Percentiles rank a stretch among this genome's conserved stretches.
Conservation (phyloP, 495 filamentous ascomycete species). For the Penicillium lagena region DNA sequence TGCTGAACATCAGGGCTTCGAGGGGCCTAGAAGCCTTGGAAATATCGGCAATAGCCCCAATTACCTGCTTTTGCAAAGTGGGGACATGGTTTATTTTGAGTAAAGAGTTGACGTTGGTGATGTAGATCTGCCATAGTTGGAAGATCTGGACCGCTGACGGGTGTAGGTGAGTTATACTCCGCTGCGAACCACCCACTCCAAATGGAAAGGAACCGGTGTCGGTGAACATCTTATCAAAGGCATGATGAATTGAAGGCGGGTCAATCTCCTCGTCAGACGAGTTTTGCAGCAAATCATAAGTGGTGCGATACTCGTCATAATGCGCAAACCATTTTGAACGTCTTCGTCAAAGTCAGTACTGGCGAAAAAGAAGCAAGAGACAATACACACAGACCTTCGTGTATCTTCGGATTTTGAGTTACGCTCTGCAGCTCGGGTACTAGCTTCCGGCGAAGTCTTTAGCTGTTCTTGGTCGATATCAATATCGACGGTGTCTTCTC, state of each 20-base stretch:
- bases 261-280: constrained; percentile 58
- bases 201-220: constrained; percentile 54
- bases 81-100: constrained; percentile 44
- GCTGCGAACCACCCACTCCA: constrained; percentile 41
- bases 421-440: not conserved
- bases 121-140: constrained; percentile 37
- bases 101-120: constrained; percentile 42
- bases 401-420: not conserved
- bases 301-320: constrained; percentile 12
- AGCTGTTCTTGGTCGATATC: not conserved
- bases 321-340: constrained; percentile 10
- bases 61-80: constrained; percentile 30
- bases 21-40: constrained; percentile 33
- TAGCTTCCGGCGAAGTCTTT: not conserved
- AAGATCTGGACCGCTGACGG: constrained; percentile 22
- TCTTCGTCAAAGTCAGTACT: not conserved
- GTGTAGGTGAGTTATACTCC: constrained; percentile 33
- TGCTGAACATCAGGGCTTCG: constrained; percentile 64
- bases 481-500: not conserved
- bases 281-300: constrained; percentile 30
- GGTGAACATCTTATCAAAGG: constrained; percentile 48
- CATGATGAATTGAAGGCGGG: constrained; percentile 43
- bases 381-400: not conserved
- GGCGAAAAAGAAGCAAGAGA: not conserved
- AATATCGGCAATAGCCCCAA: constrained; percentile 15